Conservation (phyloP, 1,139 yeast species). For the Debaryomyces psychrophilus region DNA sequence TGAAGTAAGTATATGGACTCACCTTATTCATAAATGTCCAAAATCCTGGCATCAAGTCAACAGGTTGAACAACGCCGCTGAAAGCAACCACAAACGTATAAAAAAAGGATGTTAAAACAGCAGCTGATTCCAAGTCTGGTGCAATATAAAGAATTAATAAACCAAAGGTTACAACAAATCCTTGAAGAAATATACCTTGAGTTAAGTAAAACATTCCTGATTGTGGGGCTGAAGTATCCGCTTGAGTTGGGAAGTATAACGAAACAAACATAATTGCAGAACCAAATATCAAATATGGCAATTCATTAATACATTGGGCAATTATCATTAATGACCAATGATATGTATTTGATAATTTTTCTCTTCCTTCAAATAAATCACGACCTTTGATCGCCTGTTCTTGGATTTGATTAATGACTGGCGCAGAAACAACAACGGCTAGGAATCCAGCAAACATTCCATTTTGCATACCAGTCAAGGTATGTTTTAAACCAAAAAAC, state of each 20-base stretch:
- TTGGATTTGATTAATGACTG: slow-evolving; percentile 46
- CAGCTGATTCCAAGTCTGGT: slow-evolving; percentile 67
- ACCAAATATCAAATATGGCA: slow-evolving; percentile 58
- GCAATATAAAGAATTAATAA: slow-evolving; percentile 57
- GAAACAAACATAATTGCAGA: slow-evolving; percentile 56
- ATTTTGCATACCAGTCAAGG: slow-evolving; percentile 55
- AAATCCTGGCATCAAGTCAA: slow-evolving; percentile 62
- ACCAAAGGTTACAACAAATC: slow-evolving; percentile 57
- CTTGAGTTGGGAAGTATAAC: slow-evolving; percentile 62
- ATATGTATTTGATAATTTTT: slow-evolving; percentile 64
- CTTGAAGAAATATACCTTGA: slow-evolving; percentile 56
- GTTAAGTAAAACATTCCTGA: slow-evolving; percentile 59
- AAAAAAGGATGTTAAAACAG: slow-evolving; percentile 55
- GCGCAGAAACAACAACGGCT: slow-evolving; percentile 52
- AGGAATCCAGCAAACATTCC: slow-evolving; percentile 55
- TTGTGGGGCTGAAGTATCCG: slow-evolving; percentile 45
- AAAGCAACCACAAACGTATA: slow-evolving; percentile 58
- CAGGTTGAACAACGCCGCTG: slow-evolving; percentile 68
- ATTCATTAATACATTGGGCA: slow-evolving; percentile 54
- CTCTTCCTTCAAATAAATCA: slow-evolving; percentile 64
- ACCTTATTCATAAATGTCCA: slow-evolving; percentile 68
- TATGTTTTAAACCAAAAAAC: slow-evolving; percentile 41
- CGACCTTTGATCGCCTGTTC: slow-evolving; percentile 52
- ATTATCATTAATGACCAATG: slow-evolving; percentile 62
- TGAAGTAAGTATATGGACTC: slow-evolving; percentile 70